Base-by-base conservation (phyloP, 495 filamentous ascomycete species). In the Astrocystis sublimbata region DNA sequence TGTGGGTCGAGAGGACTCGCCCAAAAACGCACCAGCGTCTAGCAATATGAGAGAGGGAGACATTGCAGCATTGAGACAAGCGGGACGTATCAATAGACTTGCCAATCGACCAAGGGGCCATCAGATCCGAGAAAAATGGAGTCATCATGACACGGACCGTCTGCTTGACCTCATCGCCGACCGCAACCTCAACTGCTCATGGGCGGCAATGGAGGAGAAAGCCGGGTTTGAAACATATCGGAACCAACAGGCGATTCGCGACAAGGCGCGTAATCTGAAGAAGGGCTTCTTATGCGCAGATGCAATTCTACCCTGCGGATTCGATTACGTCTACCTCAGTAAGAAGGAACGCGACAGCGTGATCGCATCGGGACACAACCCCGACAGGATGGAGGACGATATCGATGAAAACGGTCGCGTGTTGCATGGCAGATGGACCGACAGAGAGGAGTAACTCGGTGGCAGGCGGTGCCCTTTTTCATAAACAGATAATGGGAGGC, bases 201-300 rank as follows among this genome's bases (percentile, higher is more conserved):
- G 85, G 80, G 72, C 78, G 21, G 31, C 60, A 0, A 83, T 89
- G 36, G 77, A 83, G 60, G 73, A 70, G 35, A 49, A 67, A 1
- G 70, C 74, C 2, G 70, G 74, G 0, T 75, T 86, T 33, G 68
- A 80, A 33, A 59, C 64, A 6, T 64, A 68, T 0, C 78, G 86
- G n/a, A 77, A 80, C 65, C 85, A 89, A 64, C 85, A 87, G 46
- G 81, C 79, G 23, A 69, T 89, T 19, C 88, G 87, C 31, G 87
- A 90, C 74, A 90, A 89, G 70, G 88, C 85, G 45, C 77, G 86
- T 8, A 79, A 87, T 58, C 67, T 89, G 55, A 88, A 88, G 65
- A 79, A 83, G 36, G 79, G 79, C 58, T 85, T 77, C 57, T 70
- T 89, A 4, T 84, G 83, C 82, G 54, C 58, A 10, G 77, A 76